Conservation (phyloP, 2,329 filamentous ascomycete species). For the Neofusicoccum ribis region DNA sequence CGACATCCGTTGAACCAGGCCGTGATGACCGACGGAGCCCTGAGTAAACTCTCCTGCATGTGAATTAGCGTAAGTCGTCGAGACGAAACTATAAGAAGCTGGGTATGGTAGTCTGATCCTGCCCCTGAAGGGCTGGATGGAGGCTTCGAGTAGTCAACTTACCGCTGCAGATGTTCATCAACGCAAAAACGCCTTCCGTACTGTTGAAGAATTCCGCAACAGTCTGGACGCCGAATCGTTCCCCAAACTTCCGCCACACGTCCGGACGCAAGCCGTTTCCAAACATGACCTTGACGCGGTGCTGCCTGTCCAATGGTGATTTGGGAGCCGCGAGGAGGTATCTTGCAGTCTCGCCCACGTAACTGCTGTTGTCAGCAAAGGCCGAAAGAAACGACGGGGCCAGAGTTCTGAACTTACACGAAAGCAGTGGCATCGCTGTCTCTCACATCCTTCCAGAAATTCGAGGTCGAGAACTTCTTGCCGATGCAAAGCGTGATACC, state of each 20-base stretch:
- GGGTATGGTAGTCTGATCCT: no score
- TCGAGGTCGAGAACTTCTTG: slow-evolving; percentile 66
- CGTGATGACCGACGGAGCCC: slow-evolving; percentile 70
- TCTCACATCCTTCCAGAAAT: slow-evolving; percentile 74
- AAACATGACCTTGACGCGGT: slow-evolving; percentile 61
- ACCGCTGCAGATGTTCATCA: slow-evolving; percentile 59
- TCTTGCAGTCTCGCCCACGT: slow-evolving; percentile 75
- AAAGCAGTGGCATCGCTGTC: slow-evolving; percentile 69
- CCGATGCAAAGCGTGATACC: slow-evolving; percentile 59
- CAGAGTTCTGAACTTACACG: neutral
- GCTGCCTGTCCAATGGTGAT: slow-evolving; percentile 59
- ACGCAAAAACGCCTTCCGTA: slow-evolving; percentile 67
- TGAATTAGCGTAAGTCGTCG: neutral
- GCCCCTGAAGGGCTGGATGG: no score
- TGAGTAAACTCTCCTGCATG: slow-evolving; percentile 52
- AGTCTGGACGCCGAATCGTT: slow-evolving; percentile 62
- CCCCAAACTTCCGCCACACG: slow-evolving; percentile 65
- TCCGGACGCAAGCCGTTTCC: slow-evolving; percentile 70
- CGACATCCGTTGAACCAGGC: slow-evolving; percentile 57
- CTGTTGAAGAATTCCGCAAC: slow-evolving; percentile 77
- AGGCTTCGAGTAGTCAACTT: neutral
- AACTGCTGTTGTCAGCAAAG: slow-evolving; percentile 48
- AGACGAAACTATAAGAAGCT: no score
- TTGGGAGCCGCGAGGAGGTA: slow-evolving; percentile 71
- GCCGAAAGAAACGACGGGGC: neutral